Evolutionary conservation across 768 basidiomycete genomes (phyloP).

Genomic region (Dacryopinax primogenitus): DNA sequence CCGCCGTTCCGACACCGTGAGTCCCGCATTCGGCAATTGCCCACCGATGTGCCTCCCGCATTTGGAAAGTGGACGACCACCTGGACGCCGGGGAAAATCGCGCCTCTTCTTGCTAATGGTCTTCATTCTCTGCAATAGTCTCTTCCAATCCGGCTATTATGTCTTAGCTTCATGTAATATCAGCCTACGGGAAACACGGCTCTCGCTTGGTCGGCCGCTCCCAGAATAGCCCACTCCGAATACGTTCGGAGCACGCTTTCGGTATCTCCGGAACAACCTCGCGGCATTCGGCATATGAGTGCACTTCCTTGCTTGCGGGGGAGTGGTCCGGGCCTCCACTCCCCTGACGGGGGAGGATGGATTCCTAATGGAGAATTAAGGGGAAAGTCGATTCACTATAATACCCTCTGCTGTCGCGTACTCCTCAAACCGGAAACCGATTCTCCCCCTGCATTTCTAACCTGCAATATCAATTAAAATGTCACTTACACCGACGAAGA

Average conservation of each 20-base stretch:
- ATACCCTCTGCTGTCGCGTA: neutral
- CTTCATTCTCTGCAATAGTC: too few species aligned
- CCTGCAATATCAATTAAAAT: neutral
- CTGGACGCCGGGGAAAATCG: too few species aligned
- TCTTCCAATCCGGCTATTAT: too few species aligned
- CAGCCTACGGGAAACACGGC: too few species aligned
- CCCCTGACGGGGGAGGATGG: neutral
- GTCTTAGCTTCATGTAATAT: too few species aligned
- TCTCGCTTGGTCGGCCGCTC: too few species aligned
- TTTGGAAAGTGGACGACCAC: too few species aligned
- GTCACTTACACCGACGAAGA: neutral
- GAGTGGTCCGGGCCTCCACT: neutral
- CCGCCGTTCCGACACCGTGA: neutral
- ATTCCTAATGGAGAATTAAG: neutral
- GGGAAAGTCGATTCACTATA: neutral
- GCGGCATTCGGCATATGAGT: neutral
- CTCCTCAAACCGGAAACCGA: neutral
- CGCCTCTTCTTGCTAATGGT: too few species aligned
- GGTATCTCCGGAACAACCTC: slow-evolving; percentile 2
- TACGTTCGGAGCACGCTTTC: neutral
- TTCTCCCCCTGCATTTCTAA: neutral
- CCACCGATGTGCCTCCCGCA: too few species aligned
- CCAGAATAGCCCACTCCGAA: too few species aligned
- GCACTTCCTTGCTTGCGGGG: neutral
- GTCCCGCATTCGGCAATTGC: too few species aligned